Base-by-base conservation (phyloP, 805 yeast genomes). In the Hanseniaspora occidentalis region DNA sequence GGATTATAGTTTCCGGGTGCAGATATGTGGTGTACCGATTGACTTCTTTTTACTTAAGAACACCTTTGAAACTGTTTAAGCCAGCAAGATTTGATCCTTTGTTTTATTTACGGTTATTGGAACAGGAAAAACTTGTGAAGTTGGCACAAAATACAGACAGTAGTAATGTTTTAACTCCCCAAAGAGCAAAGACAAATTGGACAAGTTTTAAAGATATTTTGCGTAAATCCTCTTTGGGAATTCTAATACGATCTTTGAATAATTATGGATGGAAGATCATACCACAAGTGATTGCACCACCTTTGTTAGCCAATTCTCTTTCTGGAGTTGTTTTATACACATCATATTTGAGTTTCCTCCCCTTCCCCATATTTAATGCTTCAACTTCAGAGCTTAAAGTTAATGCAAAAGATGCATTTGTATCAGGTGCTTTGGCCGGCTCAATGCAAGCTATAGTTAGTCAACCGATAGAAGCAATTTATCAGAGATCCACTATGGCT, bases 391-490 rank as follows among this genome's bases (percentile, higher is more conserved):
- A 51, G 22, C 48, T 50, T 38, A 39, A 49, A 27, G 45, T 46
- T 13, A 46, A 49, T 26, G 54, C 55, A 0, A 38, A 46, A 13
- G 8, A 17, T 14, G 17, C 31, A 9, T 37, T 41, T 37, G 6
- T 18, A 2, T 84, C 96, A 0, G 97, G 97, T 0, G 75, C 79
- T 42, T 47, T 84, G 0, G 96, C 96, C 0, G 96, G 96, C 1
- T 75, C 79, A 0, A 75, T 77, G 19, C 95, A 92, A 50, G 81
- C 94, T n/a, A 61, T 84, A 14, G 88, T 84, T 1, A 95, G 95
- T 2, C 89, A 96, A 1, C 97, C 97, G 0, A 68, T 89, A 4
- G 96, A 89, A 60, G 95, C 96, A 6, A 75, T 89, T 3, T 82
- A 80, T 52, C 75, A 94, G 1, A 68, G 96, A 48, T 83, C 88